Base-by-base conservation (phyloP, 495 filamentous ascomycete genomes). In the Daldinia grandis region DNA sequence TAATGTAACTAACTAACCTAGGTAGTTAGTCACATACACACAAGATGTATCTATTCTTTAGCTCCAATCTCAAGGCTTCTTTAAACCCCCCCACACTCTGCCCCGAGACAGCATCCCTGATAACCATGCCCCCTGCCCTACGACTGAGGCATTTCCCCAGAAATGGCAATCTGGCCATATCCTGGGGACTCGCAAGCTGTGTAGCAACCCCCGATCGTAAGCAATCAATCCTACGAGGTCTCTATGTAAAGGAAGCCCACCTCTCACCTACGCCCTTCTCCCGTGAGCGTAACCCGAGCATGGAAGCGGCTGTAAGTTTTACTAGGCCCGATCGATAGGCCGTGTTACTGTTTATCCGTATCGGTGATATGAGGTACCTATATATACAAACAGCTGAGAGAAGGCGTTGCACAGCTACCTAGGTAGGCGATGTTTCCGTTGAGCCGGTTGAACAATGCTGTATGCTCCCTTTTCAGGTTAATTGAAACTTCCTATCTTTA, bases 91-190 rank as follows among this genome's bases (percentile, higher is more conserved):
- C 42, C 42, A 24, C 42, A 24, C 42, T 47, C 8, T 24, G 8
- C 12, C 42, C 9, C 17, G 42, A 24, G 17, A 24, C 8, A 24
- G 4, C 19, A 47, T 47, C 42, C 42, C 42, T 47, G 42, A 47
- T 21, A 47, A 12, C 19, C 19, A 21, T 21, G 8, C 8, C 42
- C 37, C 42, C 42, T 47, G 42, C 38, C 42, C 42, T 24, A 24
- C 42, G 19, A 47, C 42, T 66, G 68, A 66, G 68, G 63, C 62
- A 71, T 66, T 66, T 71, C 58, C 63, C 53, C 50, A 63, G 25
- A 17, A 61, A 53, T 62, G 56, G 63, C 31, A 62, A 63, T 30
- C 63, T 59, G 53, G 38, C 37, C 63, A 33, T 55, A 25, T 49
- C 24, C 8, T 47, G 28, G 27, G 42, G 51, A 58, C 44, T 42